Evolutionary conservation across 164 flowering plant genomes (phyloP).

Genomic region (Litsea cubeba): DNA sequence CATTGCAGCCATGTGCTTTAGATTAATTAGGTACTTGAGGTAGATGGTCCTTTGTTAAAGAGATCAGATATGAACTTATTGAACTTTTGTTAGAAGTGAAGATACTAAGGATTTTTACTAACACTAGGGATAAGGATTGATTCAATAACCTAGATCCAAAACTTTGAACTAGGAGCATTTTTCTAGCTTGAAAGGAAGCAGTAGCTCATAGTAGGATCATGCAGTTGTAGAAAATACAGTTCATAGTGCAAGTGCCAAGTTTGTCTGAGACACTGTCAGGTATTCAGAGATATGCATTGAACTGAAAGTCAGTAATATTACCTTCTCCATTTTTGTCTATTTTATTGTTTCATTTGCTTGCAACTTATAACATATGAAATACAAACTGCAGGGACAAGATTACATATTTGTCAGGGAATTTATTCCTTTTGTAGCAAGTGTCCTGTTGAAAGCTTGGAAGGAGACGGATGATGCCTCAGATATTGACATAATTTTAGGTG

Average conservation of each 20-base stretch:
- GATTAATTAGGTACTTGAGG: background rate
- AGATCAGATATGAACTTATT: background rate
- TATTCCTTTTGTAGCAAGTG: constrained; percentile 66
- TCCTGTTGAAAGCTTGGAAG: constrained; percentile 62
- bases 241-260: no score
- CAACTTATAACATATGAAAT: background rate
- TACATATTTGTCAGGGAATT: constrained; percentile 75
- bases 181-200: background rate
- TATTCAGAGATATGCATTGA: background rate
- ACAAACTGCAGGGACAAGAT: constrained; percentile 65
- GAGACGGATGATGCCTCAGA: constrained; percentile 47
- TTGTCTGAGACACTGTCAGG: no score
- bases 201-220: background rate
- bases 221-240: background rate
- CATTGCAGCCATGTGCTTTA: background rate
- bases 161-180: background rate
- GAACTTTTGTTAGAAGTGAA: background rate
- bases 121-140: no score
- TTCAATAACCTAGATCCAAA: no score
- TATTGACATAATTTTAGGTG: constrained; percentile 62
- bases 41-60: background rate
- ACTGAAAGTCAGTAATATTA: background rate
- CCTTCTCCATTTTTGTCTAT: background rate
- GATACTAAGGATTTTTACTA: no score
- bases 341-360: background rate